These are phyloP conservation scores for Saccharomyces uvarum DNA, from an alignment of 1,139 yeast species.

Conservation along the genomic window DNA sequence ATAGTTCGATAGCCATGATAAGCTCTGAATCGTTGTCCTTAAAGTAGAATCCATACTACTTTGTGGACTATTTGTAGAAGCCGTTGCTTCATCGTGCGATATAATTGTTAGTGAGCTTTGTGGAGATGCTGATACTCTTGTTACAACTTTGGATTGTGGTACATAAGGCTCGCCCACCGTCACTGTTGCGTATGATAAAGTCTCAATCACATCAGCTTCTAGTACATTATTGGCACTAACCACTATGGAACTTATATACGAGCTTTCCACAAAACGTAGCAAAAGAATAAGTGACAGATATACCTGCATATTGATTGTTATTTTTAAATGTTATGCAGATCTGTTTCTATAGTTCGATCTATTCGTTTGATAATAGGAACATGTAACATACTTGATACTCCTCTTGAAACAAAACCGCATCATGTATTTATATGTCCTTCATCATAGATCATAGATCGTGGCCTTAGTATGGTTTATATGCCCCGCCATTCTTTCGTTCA, in stretches of 20 bases:
- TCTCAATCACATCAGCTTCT: not conserved
- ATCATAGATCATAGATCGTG: not conserved
- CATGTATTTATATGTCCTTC: not conserved
- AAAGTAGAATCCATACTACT: not conserved
- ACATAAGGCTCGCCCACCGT: not conserved
- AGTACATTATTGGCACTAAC: not conserved
- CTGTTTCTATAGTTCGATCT: not conserved
- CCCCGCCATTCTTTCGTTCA: not conserved
- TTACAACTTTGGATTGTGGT: not conserved
- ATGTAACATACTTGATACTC: not conserved
- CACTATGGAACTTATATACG: not conserved
- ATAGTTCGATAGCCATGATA: not conserved
- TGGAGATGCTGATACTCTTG: not conserved
- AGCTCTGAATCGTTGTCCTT: not conserved
- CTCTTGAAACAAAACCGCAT: not conserved
- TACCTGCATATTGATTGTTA: not conserved
- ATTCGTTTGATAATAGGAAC: not conserved
- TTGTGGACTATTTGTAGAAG: not conserved
- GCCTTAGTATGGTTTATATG: not conserved
- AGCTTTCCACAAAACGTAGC: slow-evolving; percentile 1
- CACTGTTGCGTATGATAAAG: not conserved
- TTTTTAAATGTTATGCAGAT: not conserved
- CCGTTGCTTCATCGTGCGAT: not conserved
- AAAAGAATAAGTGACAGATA: not conserved
- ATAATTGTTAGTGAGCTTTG: not conserved